Conservation (phyloP, 2,329 filamentous ascomycete species). For the Penicillium aurantiogriseum region DNA sequence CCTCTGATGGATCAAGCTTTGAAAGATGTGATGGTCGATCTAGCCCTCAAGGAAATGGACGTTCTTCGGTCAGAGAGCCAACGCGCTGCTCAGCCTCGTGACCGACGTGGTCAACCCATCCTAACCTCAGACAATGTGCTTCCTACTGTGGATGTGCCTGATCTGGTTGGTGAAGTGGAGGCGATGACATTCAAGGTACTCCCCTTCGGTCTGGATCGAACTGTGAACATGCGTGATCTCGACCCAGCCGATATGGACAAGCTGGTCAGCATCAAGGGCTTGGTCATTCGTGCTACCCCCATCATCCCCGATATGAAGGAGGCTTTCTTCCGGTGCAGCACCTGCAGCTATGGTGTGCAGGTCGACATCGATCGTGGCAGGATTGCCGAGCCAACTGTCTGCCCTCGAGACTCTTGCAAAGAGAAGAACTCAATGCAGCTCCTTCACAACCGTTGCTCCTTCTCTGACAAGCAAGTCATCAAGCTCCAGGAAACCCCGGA, state of each 20-base stretch:
- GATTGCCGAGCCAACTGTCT: constrained; percentile 90
- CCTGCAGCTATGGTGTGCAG: constrained; percentile 86
- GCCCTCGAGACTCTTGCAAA: constrained; percentile 76
- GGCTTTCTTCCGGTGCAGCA: constrained; percentile 93
- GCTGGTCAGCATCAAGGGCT: constrained; percentile 87
- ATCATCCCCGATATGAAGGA: constrained; percentile 99
- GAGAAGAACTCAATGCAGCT: constrained; percentile 97
- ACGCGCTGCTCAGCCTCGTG: constrained; percentile 31
- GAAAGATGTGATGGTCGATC: constrained; percentile 88
- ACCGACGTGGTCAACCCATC: constrained; percentile 24
- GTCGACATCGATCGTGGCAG: constrained; percentile 93
- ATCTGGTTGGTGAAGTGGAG: constrained; percentile 73
- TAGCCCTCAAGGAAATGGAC: constrained; percentile 77
- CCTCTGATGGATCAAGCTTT: constrained; percentile 93
- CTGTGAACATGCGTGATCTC: constrained; percentile 87
- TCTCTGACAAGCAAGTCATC: constrained; percentile 97
- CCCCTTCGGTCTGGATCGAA: constrained; percentile 82
- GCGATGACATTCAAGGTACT: constrained; percentile 79
- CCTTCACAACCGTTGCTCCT: constrained; percentile 89
- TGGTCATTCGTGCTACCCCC: constrained; percentile 92
- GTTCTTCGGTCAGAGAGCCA: constrained; percentile 60
- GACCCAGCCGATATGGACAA: constrained; percentile 97
- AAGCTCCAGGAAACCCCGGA: constrained; percentile 98
- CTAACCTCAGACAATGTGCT: constrained; percentile 22
- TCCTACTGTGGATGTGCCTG: constrained; percentile 55